These are phyloP conservation scores for Orbilia brochopaga DNA, from an alignment of 2,329 filamentous ascomycete species.

Conservation along the genomic window DNA sequence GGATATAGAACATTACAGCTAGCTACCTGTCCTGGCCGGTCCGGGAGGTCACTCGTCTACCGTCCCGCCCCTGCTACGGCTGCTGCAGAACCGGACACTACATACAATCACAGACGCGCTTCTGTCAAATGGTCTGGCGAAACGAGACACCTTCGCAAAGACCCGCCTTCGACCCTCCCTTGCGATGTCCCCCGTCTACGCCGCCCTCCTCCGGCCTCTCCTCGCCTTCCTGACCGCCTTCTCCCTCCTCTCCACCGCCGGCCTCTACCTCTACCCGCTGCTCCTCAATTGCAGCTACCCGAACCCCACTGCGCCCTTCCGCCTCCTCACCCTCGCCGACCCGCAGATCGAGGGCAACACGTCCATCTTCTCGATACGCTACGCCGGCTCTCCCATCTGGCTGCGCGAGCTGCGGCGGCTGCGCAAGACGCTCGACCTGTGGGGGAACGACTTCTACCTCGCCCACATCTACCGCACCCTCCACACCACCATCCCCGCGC, in stretches of 20 bases:
- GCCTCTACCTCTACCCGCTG: conserved; percentile 91
- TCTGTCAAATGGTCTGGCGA: conserved; percentile 32
- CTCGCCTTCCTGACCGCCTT: conserved; percentile 67
- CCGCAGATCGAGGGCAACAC: conserved; percentile 72
- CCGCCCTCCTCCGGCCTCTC: conserved; percentile 27
- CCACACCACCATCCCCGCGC: conserved; percentile 37
- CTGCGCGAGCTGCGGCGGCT: conserved; percentile 49
- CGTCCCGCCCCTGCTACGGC: background rate
- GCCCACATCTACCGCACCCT: conserved; percentile 87
- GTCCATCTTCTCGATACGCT: conserved; percentile 61
- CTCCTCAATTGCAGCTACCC: conserved; percentile 68
- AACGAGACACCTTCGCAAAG: conserved; percentile 9
- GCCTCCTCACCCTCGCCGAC: conserved; percentile 70
- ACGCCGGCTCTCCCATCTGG: conserved; percentile 30
- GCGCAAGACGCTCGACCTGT: conserved; percentile 78
- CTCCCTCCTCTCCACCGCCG: conserved; percentile 72
- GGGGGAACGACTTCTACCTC: conserved; percentile 93
- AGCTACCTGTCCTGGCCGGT: background rate
- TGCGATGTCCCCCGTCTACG: conserved; percentile 30
- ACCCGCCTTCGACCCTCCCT: conserved; percentile 5
- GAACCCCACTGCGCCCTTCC: conserved; percentile 63
- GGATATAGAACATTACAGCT: background rate
- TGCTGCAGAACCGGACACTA: no score
- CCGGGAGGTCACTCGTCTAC: background rate
- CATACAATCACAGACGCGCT: background rate